These are phyloP conservation scores for Colletotrichum tropicale DNA, from an alignment of 2,329 filamentous ascomycete species.

Conservation along the genomic window DNA sequence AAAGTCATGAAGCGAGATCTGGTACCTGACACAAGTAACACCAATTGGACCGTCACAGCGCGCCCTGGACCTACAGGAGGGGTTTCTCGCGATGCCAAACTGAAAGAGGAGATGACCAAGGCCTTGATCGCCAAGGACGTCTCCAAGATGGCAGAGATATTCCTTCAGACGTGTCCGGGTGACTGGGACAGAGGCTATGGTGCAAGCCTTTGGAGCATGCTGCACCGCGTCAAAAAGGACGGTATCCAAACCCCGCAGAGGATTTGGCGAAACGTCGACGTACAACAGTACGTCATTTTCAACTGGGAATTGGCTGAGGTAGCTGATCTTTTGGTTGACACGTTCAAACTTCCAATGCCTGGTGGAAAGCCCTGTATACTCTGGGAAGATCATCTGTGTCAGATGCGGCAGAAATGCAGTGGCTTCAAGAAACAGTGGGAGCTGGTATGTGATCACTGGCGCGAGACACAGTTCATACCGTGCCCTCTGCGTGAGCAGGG, in stretches of 20 bases:
- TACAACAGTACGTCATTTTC: neutral
- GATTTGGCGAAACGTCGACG: neutral
- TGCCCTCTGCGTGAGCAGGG: neutral
- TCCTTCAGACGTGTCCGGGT: neutral
- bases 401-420: rapidly evolving
- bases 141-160: neutral
- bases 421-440: neutral
- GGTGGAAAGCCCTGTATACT: neutral
- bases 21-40: neutral
- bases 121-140: neutral
- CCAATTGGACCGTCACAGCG: neutral
- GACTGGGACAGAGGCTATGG: neutral
- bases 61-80: neutral
- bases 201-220: rapidly evolving
- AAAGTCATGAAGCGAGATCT: neutral
- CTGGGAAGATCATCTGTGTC: neutral
- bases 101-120: neutral
- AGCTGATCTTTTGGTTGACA: neutral
- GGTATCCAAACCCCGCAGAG: neutral
- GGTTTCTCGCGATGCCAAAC: neutral
- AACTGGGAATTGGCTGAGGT: neutral
- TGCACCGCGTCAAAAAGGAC: rapidly evolving
- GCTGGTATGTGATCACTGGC: too few relatives aligned
- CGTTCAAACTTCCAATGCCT: neutral
- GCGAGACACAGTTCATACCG: rapidly evolving